Evolutionary conservation across 306 rosid species (phyloP), one percentile per base, ranked within the genome.

Genomic region (Begonia peltatifolia): DNA sequence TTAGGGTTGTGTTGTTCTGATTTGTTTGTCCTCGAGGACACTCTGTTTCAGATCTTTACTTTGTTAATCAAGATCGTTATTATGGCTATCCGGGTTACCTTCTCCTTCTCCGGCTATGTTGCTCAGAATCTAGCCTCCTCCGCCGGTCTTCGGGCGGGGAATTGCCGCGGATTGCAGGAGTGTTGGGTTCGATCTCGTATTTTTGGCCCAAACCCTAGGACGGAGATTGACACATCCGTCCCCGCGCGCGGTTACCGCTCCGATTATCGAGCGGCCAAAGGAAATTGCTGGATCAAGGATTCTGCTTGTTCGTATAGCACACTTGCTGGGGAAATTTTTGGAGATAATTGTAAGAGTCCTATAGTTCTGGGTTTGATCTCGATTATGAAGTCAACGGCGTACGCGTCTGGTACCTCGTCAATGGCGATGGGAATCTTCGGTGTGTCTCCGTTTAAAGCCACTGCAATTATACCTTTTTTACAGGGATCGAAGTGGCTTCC

Each of bases 31-130:
- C 15, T 57, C 68, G 52, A 65, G 35, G 58, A 14, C 70, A 68
- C 75, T 9, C 69, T 85, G 75, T 62, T 73, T 70, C 78, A 59
- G 11, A 2, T 59, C 67, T 52, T 74, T 58, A 11, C 47, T 20
- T 25, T 13, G 16, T 55, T 73, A 15, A 30, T 78, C 66, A 53
- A 63, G 36, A 61, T 85, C 16, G 12, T 43, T 10, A 8, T 58
- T 9, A 90, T 90, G 99, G 94, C 99, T 46, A 67, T 86, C 14
- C 84, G 94, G 1, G 82, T 83, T 9, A 83, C 99, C 48, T 56
- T 83, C 14, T 57, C 74, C 61, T 81, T 76, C 70, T 86, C 99
- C 13, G 82, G 95, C 63, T 86, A 83, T 2, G 84, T 86, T 10
- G 95, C 95, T 69, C 87, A 83, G 36, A 86, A 73, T 53, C 72